Conservation (phyloP, 805 yeast genomes). For the Komagataella mondaviorum region DNA sequence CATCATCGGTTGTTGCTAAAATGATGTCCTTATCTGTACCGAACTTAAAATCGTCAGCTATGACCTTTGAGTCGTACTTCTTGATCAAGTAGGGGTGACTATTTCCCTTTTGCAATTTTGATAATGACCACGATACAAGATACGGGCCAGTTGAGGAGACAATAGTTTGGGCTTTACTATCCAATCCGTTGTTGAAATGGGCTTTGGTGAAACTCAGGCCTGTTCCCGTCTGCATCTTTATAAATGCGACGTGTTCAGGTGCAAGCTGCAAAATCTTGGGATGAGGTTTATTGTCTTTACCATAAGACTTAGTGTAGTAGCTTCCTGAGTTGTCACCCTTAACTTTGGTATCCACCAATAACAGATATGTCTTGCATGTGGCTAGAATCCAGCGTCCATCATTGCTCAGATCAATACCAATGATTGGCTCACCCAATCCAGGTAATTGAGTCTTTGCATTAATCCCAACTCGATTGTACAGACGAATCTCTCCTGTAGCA, state of each 20-base stretch:
- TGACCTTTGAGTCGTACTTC: conserved; percentile 43
- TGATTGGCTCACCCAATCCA: conserved; percentile 65
- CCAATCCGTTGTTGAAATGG: conserved; percentile 60
- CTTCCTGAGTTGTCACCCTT: conserved; percentile 46
- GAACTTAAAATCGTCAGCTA: conserved; percentile 69
- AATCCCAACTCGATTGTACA: conserved; percentile 60
- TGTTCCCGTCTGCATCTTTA: conserved; percentile 34
- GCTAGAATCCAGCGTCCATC: conserved; percentile 78
- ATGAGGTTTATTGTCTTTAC: conserved; percentile 48
- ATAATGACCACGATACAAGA: conserved; percentile 69
- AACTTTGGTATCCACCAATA: conserved; percentile 55
- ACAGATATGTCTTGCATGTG: conserved; percentile 59
- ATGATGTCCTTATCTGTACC: conserved; percentile 61
- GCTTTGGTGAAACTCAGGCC: conserved; percentile 57
- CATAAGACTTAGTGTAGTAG: conserved; percentile 47
- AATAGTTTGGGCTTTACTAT: conserved; percentile 51
- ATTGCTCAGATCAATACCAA: conserved; percentile 56
- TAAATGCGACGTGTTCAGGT: conserved; percentile 61
- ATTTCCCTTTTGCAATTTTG: conserved; percentile 39
- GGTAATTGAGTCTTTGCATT: conserved; percentile 73
- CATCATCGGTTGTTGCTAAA: conserved; percentile 65
- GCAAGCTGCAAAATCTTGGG: conserved; percentile 55
- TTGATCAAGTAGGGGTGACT: conserved; percentile 47
- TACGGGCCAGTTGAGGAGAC: conserved; percentile 75
- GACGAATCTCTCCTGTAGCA: conserved; percentile 58